phyloP scores from a whole-genome alignment of 129 eudicot species.

The Escallonia herrerae region DNA sequence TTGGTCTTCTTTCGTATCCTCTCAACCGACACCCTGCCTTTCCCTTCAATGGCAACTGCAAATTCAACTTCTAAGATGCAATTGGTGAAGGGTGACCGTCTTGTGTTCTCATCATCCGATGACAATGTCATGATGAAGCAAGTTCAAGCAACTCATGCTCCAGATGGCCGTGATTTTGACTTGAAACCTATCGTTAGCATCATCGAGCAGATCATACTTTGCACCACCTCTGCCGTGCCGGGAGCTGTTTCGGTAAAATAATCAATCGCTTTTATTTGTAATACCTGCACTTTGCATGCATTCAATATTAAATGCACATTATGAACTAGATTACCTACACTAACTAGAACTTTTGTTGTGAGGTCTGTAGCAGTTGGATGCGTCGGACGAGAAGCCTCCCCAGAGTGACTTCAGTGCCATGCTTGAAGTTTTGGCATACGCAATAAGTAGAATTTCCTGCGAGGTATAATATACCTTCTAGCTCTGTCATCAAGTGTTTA shows the following conservation, averaged over 20 bases:
- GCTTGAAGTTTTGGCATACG: constrained; percentile 53
- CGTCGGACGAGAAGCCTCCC: constrained; percentile 36
- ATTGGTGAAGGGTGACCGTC: constrained; percentile 39
- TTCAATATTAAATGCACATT: not conserved
- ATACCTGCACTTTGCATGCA: constrained; percentile 7
- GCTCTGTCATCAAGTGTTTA: too few relatives aligned
- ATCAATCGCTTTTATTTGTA: too few relatives aligned
- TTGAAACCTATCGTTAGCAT: constrained; percentile 55
- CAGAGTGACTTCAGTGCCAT: constrained; percentile 46
- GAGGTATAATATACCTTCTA: too few relatives aligned
- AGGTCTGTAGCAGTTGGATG: constrained; percentile 22
- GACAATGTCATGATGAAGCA: constrained; percentile 77
- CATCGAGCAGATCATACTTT: constrained; percentile 65
- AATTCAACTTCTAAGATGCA: constrained; percentile 22
- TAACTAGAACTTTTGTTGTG: too few relatives aligned
- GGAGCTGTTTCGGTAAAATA: constrained; percentile 1
- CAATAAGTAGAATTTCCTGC: constrained; percentile 46
- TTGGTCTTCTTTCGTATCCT: not conserved
- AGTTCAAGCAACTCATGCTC: constrained; percentile 53
- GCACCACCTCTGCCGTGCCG: constrained; percentile 28
- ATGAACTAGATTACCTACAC: too few relatives aligned
- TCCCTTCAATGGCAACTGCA: constrained; percentile 29
- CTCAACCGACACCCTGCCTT: not conserved
- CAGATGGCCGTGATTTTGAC: constrained; percentile 52
- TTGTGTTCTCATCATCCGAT: constrained; percentile 47